Conservation (phyloP, 1,139 yeast genomes). For the Suhomyces bokatorum region DNA sequence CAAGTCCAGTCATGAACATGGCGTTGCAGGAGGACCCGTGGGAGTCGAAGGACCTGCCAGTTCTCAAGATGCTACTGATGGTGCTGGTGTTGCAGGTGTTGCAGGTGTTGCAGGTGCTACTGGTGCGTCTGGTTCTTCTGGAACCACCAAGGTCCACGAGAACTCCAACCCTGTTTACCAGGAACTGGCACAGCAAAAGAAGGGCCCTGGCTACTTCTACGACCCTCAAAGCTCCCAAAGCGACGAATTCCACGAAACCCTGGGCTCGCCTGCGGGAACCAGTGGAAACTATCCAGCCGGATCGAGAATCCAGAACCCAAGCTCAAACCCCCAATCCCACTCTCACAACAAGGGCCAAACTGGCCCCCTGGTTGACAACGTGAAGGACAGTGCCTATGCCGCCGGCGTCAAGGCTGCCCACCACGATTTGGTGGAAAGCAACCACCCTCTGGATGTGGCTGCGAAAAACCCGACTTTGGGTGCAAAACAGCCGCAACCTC, state of each 20-base stretch:
- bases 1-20: background rate
- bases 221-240: constrained; percentile 43
- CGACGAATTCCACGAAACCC: constrained; percentile 24
- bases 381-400: constrained; percentile 19
- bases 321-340: constrained; percentile 27
- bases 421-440: constrained; percentile 10
- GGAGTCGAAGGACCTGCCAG: constrained; percentile 1
- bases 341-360: constrained; percentile 16
- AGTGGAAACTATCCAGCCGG: constrained; percentile 27
- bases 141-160: constrained; percentile 9
- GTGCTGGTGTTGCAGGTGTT: too few species aligned
- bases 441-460: constrained; percentile 7
- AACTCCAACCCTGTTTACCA: constrained; percentile 31
- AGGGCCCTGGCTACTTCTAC: constrained; percentile 36
- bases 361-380: constrained; percentile 9
- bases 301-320: constrained; percentile 27
- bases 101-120: constrained; percentile 10
- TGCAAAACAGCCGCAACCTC: constrained; percentile 1
- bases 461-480: constrained; percentile 1
- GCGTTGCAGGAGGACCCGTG: constrained; percentile 34
- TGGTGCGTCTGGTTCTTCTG: constrained; percentile 1
- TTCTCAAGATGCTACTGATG: too few species aligned
- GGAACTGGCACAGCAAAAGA: constrained; percentile 28
- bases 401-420: constrained; percentile 20
- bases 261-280: constrained; percentile 23